Conservation (phyloP, 2,329 filamentous ascomycete genomes). For the Phyllosticta citriasiana region DNA sequence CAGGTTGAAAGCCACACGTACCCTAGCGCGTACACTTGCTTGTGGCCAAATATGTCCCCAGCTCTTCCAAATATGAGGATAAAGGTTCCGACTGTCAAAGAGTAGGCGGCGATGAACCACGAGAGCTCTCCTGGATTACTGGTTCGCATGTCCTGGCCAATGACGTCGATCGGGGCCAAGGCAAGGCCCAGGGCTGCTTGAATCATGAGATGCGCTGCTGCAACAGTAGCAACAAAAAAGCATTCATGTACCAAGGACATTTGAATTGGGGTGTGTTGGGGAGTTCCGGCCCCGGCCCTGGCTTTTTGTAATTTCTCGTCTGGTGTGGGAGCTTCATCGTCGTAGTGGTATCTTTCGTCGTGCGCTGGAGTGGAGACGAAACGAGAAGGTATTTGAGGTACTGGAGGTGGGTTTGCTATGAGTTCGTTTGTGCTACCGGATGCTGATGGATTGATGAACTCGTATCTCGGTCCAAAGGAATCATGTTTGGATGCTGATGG, state of each 20-base stretch:
- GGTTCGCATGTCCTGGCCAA: constrained; percentile 34
- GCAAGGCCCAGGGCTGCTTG: constrained; percentile 22
- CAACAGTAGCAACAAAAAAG: constrained; percentile 20
- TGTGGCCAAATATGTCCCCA: constrained; percentile 36
- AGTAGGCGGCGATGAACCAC: constrained; percentile 36
- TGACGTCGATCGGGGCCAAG: constrained; percentile 35
- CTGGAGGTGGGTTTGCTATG: not conserved
- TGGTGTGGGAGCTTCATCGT: not conserved
- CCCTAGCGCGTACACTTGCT: constrained; percentile 31
- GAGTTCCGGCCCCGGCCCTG: not conserved
- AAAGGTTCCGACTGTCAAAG: constrained; percentile 35
- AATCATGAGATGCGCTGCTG: constrained; percentile 22
- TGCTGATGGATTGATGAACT: not conserved
- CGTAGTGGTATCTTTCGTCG: not conserved
- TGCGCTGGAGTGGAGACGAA: not conserved
- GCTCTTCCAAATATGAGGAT: constrained; percentile 36
- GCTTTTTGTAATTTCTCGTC: not conserved
- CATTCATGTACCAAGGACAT: constrained; percentile 17
- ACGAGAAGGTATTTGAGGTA: not conserved
- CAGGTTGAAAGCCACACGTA: constrained; percentile 32
- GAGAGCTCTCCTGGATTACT: constrained; percentile 32
- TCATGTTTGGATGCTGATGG: not conserved
- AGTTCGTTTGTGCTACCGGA: not conserved
- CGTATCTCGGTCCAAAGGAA: not conserved
- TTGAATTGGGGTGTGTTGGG: not conserved